Base-by-base conservation (phyloP, 208 protist species). In the Leishmania tarentolae region DNA sequence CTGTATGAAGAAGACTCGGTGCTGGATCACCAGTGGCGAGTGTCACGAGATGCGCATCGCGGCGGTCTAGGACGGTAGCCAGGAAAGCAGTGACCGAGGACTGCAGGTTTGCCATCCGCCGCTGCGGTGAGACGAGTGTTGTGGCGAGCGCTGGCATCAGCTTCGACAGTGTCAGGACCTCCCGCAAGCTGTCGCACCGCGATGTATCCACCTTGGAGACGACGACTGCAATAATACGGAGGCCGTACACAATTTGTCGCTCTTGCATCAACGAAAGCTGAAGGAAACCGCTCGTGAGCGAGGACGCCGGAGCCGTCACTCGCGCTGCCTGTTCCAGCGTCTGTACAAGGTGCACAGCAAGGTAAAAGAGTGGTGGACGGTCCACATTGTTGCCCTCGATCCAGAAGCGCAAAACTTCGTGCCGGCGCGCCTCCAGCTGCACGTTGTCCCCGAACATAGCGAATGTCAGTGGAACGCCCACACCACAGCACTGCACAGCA, bases 361-460 rank as follows among this genome's bases (percentile, higher is more conserved):
- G 68, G 21, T 70, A 63, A 40, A 88, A 86, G 19, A 93, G 75
- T 19, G 90, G 88, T 5, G 92, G 83, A 15, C 72, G 65, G 46
- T 84, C 85, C 15, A 80, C 79, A 46, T 35, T 56, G 71, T 75
- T 85, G 31, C 87, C 92, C 24, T 89, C 83, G 21, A 91, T 77
- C 87, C 86, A 92, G 72, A 91, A 93, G n/a, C 82, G 87, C 65
- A 95, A 40, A 46, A 95, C 86, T 47, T 91, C 88, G 71, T 86
- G 78, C 31, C 85, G 85, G 44, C 81, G 80, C 53, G 81, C 83
- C 47, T 79, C 80, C 21, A 75, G 40, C 59, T 76, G 75, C 61
- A 65, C 24, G 76, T 85, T 65, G 42, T 78, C 71, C 40, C 77
- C 79, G 59, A 86, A 83, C 79, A 79, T 86, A 44, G 80, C 82